A percentile compares a stretch with the other conserved stretches of the same genome.
phyloP scores from a whole-genome alignment of 192 early-diverging fungal species.

The Mortierella antarctica region DNA sequence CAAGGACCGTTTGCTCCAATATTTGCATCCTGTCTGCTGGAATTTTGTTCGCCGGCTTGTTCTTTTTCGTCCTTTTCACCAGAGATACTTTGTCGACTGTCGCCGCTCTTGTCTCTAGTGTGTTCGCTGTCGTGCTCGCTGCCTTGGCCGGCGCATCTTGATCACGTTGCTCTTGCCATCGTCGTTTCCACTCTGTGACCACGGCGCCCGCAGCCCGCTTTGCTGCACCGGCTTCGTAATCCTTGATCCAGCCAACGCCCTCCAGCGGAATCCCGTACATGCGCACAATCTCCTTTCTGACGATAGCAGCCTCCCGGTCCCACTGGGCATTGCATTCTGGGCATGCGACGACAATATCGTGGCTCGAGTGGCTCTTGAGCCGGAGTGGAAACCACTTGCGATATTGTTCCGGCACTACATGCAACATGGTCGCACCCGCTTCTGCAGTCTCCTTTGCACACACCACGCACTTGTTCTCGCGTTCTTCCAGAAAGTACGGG shows the following conservation, averaged over 20 bases:
- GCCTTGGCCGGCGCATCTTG: background rate
- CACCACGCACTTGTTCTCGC: conserved; percentile 48
- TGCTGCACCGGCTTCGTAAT: conserved; percentile 38
- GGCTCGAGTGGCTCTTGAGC: conserved; percentile 48
- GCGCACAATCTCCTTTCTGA: conserved; percentile 33
- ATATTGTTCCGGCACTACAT: conserved; percentile 49
- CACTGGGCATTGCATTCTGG: conserved; percentile 47
- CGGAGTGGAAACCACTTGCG: conserved; percentile 41
- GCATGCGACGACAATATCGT: conserved; percentile 47
- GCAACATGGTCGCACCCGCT: conserved; percentile 49
- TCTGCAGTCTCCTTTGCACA: conserved; percentile 23
- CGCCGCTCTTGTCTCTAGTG: background rate
- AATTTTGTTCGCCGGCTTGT: conserved; percentile 32
- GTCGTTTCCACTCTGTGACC: conserved; percentile 35
- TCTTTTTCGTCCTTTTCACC: background rate
- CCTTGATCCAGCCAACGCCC: conserved; percentile 47
- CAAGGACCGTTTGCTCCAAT: conserved; percentile 22
- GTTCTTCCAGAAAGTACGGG: conserved; percentile 38
- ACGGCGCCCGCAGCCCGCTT: conserved; percentile 40
- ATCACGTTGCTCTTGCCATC: conserved; percentile 11
- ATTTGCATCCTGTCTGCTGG: conserved; percentile 17
- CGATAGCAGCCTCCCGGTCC: conserved; percentile 40
- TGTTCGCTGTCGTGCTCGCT: background rate
- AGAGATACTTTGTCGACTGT: background rate
- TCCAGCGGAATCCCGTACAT: conserved; percentile 35